Base-by-base conservation (phyloP, 352 stramenopile species). In the Thalassiosira mediterranea region DNA sequence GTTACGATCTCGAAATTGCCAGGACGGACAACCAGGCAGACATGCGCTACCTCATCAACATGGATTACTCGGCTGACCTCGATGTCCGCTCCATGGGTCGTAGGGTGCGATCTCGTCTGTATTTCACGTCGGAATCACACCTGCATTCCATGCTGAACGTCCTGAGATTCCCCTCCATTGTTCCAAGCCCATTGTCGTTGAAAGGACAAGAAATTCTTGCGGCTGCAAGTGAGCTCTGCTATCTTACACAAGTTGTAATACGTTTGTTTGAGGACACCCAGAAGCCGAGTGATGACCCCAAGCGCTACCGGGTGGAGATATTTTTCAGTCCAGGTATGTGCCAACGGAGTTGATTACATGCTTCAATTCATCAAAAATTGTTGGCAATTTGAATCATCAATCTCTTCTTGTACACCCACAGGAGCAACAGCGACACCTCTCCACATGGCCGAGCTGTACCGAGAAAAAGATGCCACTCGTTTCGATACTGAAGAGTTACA, bases 71-170 rank as follows among this genome's bases (percentile, higher is more conserved):
- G 3, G 79, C 86, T 11, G 97, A 99, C 70, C 79, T 98, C 32
- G 92, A 93, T 37, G 99, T 99, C 83, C 99, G 98, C 77, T 98
- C 95, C 11, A 94, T 97, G 63, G 95, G 97, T 47, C 91, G 97
- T 31, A 94, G 95, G 4, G 97, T 99, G 58, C 95, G 97, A 66
- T 99, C 97, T 26, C 93, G 97, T 2, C 87, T 99, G 15, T 99
- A 99, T 82, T 99, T 99, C 72, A 99, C 97, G 13, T 98, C 95
- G 44, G 97, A 99, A 86, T 94, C 82, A 61, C 97, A 99, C 86
- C 89, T 99, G 60, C 97, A 99, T 82, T 77, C 74, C 34, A 84
- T 99, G 31, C 85, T 99, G 53, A 99, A 99, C 83, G 96, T 99
- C 26, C 85, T 99, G 21, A 89, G 96, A 11, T 89, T 94, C 62